These are phyloP conservation scores for Capronia epimyces DNA, from an alignment of 2,329 filamentous ascomycete genomes.

Conservation along the genomic window DNA sequence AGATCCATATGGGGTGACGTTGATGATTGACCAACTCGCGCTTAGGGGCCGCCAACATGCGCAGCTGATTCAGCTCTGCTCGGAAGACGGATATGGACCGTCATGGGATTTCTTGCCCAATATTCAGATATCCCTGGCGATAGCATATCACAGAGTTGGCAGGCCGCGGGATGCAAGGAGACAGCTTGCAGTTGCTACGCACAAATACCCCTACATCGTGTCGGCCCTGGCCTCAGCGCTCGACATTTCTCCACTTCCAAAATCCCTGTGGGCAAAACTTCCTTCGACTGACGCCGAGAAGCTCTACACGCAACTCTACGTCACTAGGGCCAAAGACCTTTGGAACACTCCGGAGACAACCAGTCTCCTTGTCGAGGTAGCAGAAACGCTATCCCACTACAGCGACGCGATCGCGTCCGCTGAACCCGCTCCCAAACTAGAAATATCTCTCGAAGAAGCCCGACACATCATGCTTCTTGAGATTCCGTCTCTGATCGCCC, in stretches of 20 bases:
- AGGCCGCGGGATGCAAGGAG: slow-evolving; percentile 61
- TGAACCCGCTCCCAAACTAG: slow-evolving; percentile 38
- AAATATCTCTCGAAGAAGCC: slow-evolving; percentile 55
- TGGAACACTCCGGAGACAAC: slow-evolving; percentile 76
- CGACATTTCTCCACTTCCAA: slow-evolving; percentile 67
- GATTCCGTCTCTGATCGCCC: slow-evolving; percentile 62
- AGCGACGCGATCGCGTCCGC: slow-evolving; percentile 39
- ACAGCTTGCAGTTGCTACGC: slow-evolving; percentile 62
- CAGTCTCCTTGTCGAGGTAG: slow-evolving; percentile 63
- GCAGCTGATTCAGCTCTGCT: slow-evolving; percentile 67
- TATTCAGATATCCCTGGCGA: slow-evolving; percentile 66
- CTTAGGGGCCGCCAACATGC: slow-evolving; percentile 72
- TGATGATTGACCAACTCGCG: slow-evolving; percentile 77
- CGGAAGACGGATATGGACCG: slow-evolving; percentile 46
- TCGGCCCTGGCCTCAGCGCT: slow-evolving; percentile 73
- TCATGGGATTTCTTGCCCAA: slow-evolving; percentile 58
- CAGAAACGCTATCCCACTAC: slow-evolving; percentile 50
- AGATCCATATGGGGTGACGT: slow-evolving; percentile 77
- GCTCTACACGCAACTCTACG: slow-evolving; percentile 70
- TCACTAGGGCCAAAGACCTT: slow-evolving; percentile 69
- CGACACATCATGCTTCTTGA: slow-evolving; percentile 76
- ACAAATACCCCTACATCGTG: slow-evolving; percentile 77
- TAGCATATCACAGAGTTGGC: slow-evolving; percentile 69
- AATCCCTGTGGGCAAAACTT: slow-evolving; percentile 73
- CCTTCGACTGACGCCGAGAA: slow-evolving; percentile 60